Base-by-base conservation (phyloP, 306 rosid genomes). In the Hippophae gyantsensis region DNA sequence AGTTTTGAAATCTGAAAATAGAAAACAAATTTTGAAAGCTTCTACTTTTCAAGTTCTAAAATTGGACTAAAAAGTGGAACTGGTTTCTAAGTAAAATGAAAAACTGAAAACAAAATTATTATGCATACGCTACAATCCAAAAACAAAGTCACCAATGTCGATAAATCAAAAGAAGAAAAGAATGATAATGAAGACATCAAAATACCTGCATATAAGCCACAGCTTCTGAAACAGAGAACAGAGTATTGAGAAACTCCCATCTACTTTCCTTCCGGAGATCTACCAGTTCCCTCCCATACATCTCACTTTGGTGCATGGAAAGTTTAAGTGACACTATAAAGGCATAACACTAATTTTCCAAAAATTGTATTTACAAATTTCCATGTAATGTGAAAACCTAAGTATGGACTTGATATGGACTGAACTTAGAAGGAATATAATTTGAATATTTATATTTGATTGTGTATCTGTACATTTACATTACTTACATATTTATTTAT, bases 121-220 rank as follows among this genome's bases (percentile, higher is more conserved):
- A 18, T 18, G 27, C 10, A 32, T 8, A 45, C 9, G 12, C 45
- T 43, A 9, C 10, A 14, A 10, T 9, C 38, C 10, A 43, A 13
- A 32, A 18, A 60, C 27, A 11, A 9, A 59, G 11, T 13, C 11
- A 10, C 42, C 51, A 26, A 52, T 46, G 7, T 25, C 54, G 12
- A 11, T 41, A 45, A 13, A 58, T 13, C 41, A 42, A 45, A 58
- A 14, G 13, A 46, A 50, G 9, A 69, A 8, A 9, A 27, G 1
- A 10, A 43, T 2, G 12, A 26, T 13, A 13, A n/a, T 12, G 25
- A 10, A 0, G 54, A 52, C 18, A 43, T 23, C 11, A 59, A 54
- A 18, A 51, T 77, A 87, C 98, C 99, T 92, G 99, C 95, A 92
- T 86, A 75, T 85, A 92, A 43, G 99, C 98, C 78, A 92, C 98